Evolutionary conservation across 2,329 filamentous ascomycete genomes (phyloP).

Genomic region (Alternaria brassicicola): DNA sequence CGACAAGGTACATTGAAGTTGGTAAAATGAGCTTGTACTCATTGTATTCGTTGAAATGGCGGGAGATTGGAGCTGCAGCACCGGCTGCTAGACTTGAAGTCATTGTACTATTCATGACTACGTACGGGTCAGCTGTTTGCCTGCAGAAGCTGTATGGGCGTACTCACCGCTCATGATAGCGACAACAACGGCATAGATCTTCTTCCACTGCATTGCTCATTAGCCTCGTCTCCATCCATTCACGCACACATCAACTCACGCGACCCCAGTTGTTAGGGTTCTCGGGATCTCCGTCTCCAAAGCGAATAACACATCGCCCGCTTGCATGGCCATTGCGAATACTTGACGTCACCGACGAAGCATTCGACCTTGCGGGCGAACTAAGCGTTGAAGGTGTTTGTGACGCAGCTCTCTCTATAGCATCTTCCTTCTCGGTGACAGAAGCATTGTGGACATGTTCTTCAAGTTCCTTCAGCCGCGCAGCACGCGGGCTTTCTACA

Average conservation of each 20-base stretch:
- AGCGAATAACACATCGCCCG: slow-evolving; percentile 44
- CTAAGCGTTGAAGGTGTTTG: slow-evolving; percentile 13
- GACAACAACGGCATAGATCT: slow-evolving; percentile 60
- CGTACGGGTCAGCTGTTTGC: background rate
- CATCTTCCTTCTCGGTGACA: slow-evolving; percentile 36
- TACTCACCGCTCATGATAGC: slow-evolving; percentile 61
- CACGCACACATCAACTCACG: slow-evolving; percentile 19
- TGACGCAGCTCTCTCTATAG: slow-evolving; percentile 30
- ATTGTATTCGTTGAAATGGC: slow-evolving; percentile 62
- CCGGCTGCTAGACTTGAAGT: slow-evolving; percentile 67
- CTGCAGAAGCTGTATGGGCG: background rate
- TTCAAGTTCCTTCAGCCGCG: slow-evolving; percentile 24
- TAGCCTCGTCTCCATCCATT: background rate
- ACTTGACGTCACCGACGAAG: slow-evolving; percentile 12
- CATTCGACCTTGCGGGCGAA: slow-evolving; percentile 15
- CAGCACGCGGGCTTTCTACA: slow-evolving; percentile 25
- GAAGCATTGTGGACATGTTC: slow-evolving; percentile 31
- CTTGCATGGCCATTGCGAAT: slow-evolving; percentile 1
- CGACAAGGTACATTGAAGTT: slow-evolving; percentile 58
- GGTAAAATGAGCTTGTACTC: slow-evolving; percentile 54
- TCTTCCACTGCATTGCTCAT: slow-evolving; percentile 56
- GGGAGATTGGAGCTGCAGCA: slow-evolving; percentile 63
- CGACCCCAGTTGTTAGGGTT: slow-evolving; percentile 54
- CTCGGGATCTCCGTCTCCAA: slow-evolving; percentile 48
- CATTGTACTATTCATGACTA: slow-evolving; percentile 68